Evolutionary conservation across 2,329 filamentous ascomycete genomes (phyloP).

Genomic region (Calonectria honghensis): DNA sequence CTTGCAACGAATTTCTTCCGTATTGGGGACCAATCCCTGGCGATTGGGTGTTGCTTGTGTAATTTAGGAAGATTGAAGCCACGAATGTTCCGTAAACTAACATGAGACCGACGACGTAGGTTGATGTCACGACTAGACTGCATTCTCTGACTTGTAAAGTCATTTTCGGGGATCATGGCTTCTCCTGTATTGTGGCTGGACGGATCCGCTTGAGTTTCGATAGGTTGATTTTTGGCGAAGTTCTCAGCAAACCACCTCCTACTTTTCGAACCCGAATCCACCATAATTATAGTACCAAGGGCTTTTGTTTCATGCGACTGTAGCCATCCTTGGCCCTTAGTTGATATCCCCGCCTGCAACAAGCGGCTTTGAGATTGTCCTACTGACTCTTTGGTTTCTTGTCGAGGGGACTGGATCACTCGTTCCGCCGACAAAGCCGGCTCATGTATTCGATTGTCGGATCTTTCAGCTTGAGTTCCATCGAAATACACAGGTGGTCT

Average conservation of each 20-base stretch:
- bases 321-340: background rate
- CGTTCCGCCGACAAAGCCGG: background rate
- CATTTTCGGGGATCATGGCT: constrained; percentile 52
- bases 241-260: background rate
- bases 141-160: constrained; percentile 52
- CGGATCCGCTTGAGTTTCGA: constrained; percentile 28
- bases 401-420: constrained; percentile 37
- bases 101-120: constrained; percentile 71
- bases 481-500: constrained; percentile 51
- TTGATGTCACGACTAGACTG: constrained; percentile 62
- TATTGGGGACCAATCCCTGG: constrained; percentile 80
- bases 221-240: constrained; percentile 22
- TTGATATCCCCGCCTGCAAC: background rate
- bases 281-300: constrained; percentile 7
- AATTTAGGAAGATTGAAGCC: constrained; percentile 72
- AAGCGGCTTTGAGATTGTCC: background rate
- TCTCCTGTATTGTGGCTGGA: constrained; percentile 46
- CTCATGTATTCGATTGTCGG: background rate
- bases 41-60: constrained; percentile 78
- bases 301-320: constrained; percentile 27
- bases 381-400: constrained; percentile 31
- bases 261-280: background rate
- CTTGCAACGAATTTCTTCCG: constrained; percentile 82
- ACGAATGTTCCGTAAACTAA: constrained; percentile 70
- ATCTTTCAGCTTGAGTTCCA: constrained; percentile 35